Percentiles rank a stretch among this genome's conserved stretches.
Conservation (phyloP, 163 green algal species). For the Scenedesmus sp. region DNA sequence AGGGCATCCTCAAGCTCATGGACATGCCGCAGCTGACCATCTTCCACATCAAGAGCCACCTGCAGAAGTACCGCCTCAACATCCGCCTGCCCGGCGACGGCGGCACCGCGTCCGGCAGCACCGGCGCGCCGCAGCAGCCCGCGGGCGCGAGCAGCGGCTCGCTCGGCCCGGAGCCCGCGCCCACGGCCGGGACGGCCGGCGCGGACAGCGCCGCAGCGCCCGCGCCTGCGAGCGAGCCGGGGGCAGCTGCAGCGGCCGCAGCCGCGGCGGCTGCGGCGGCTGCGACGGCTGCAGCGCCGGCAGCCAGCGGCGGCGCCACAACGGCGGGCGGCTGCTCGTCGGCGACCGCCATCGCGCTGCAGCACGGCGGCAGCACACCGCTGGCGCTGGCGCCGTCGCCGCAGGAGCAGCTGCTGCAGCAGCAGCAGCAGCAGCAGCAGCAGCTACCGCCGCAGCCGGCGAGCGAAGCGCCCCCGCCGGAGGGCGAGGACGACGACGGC, state of each 20-base stretch:
- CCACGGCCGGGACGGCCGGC: neutral
- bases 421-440: slow-evolving; percentile 14
- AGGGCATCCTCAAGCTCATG: slow-evolving; percentile 90
- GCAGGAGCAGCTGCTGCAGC: neutral
- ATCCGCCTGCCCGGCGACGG: slow-evolving; percentile 46
- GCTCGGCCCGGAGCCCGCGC: too few relatives aligned
- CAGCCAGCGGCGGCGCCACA: neutral
- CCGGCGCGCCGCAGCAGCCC: too few relatives aligned
- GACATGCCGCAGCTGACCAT: slow-evolving; percentile 91
- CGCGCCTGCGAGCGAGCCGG: neutral
- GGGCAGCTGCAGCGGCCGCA: neutral
- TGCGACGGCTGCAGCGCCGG: neutral
- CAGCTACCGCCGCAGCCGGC: slow-evolving; percentile 15
- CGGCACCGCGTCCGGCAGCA: neutral
- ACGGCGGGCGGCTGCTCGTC: too few relatives aligned
- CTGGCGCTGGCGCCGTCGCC: too few relatives aligned
- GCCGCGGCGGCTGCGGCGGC: neutral
- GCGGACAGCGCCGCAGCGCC: slow-evolving; percentile 4
- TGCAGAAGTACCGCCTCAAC: slow-evolving; percentile 89
- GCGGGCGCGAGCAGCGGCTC: neutral
- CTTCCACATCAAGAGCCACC: slow-evolving; percentile 96
- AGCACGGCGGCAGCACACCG: too few relatives aligned
- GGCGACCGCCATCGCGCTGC: too few relatives aligned
- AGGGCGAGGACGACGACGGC: neutral
- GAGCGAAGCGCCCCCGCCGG: neutral